These are phyloP conservation scores for Citrus inodora DNA, from an alignment of 345 rosid species.

Conservation along the genomic window DNA sequence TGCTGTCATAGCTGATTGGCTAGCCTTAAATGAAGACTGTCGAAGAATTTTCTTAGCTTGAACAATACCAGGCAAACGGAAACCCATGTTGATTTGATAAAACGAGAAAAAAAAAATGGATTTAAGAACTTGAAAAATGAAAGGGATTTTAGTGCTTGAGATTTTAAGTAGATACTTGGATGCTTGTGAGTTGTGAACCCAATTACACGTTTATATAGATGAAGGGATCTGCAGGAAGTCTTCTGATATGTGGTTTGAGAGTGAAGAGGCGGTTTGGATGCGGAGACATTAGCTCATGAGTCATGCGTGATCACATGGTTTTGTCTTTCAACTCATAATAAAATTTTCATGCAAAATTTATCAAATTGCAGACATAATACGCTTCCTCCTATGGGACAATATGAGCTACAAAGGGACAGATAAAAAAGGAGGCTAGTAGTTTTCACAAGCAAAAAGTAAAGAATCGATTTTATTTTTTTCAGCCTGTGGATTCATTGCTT, in stretches of 20 bases:
- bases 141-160: neutral
- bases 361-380: neutral
- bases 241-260: neutral
- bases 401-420: neutral
- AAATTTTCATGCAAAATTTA: neutral
- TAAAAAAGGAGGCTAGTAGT: no score
- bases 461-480: no score
- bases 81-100: constrained; percentile 3
- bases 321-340: constrained; percentile 20
- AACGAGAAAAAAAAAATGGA: neutral
- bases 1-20: neutral
- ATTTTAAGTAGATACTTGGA: neutral
- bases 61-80: constrained; percentile 8
- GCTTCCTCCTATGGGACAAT: neutral
- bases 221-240: neutral
- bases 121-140: neutral
- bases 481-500: fast-evolving
- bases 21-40: neutral
- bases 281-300: neutral
- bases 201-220: neutral
- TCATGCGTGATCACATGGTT: constrained; percentile 20
- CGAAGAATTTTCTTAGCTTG: constrained; percentile 6
- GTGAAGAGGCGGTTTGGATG: neutral
- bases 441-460: no score
- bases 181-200: neutral